Evolutionary conservation across 805 yeast species (phyloP).

Genomic region (Brettanomyces anomalus): DNA sequence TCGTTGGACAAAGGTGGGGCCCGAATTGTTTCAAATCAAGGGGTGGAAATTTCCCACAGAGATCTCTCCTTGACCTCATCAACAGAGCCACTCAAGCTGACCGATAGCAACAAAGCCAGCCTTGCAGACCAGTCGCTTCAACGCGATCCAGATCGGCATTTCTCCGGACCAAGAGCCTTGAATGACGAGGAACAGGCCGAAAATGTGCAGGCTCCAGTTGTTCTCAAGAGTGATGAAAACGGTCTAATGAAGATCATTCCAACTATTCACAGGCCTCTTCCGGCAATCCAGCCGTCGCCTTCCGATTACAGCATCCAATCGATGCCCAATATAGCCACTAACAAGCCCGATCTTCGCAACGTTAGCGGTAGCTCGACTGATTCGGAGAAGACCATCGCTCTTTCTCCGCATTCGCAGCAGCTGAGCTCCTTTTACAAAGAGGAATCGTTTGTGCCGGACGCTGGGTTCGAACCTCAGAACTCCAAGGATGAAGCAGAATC

Average conservation of each 20-base stretch:
- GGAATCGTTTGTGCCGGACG: too few species aligned
- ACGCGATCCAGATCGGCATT: slow-evolving; percentile 10
- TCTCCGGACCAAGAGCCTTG: neutral
- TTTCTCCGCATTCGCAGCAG: slow-evolving; percentile 14
- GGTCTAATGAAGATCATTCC: slow-evolving; percentile 1
- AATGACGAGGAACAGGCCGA: too few species aligned
- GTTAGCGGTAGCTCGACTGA: slow-evolving; percentile 14
- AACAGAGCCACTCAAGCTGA: slow-evolving; percentile 15
- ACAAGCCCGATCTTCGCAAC: slow-evolving; percentile 8
- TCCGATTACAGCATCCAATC: slow-evolving; percentile 24
- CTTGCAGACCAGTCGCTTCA: neutral
- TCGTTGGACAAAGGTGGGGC: too few species aligned
- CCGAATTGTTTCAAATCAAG: too few species aligned
- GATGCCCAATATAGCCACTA: slow-evolving; percentile 21
- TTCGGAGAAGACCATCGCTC: slow-evolving; percentile 21
- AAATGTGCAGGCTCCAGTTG: too few species aligned
- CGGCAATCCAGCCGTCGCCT: slow-evolving; percentile 26
- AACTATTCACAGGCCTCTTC: slow-evolving; percentile 24
- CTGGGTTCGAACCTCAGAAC: too few species aligned
- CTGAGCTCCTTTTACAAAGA: neutral
- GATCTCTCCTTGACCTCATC: slow-evolving; percentile 9
- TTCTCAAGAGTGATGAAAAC: too few species aligned
- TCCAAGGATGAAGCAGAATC: too few species aligned
- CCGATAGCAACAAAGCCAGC: neutral
- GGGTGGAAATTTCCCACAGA: neutral